phyloP scores from a whole-genome alignment of 805 yeast genomes.

The Lipomyces japonicus region DNA sequence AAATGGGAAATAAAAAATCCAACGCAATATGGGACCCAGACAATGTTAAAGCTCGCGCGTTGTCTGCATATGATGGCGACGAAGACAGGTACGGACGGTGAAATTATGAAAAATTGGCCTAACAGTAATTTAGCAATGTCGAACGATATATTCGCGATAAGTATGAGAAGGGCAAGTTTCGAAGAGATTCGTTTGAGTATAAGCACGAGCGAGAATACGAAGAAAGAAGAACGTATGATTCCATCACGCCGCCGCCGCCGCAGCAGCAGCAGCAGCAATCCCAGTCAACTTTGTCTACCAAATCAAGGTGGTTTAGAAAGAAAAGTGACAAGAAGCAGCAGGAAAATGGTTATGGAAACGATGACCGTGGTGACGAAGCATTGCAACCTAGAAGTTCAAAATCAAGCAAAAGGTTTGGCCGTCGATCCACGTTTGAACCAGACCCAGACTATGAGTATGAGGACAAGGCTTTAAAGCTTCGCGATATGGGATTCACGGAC shows the following conservation, averaged over 20 bases:
- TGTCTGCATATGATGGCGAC: slow-evolving; percentile 69
- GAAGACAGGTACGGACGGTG: slow-evolving; percentile 35
- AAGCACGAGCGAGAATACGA: slow-evolving; percentile 2
- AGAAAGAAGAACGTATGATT: not conserved
- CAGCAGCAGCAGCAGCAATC: not conserved
- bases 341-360: not conserved
- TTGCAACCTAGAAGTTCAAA: not conserved
- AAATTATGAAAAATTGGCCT: not conserved
- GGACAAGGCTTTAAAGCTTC: slow-evolving; percentile 47
- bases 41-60: slow-evolving; percentile 57
- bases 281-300: slow-evolving; percentile 3
- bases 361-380: slow-evolving; percentile 1
- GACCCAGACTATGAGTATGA: slow-evolving; percentile 27
- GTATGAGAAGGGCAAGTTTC: slow-evolving; percentile 60
- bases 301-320: slow-evolving; percentile 16
- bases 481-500: slow-evolving; percentile 55
- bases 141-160: slow-evolving; percentile 62
- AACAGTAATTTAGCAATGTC: slow-evolving; percentile 37
- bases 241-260: not conserved
- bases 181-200: slow-evolving; percentile 39
- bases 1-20: slow-evolving; percentile 62
- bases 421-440: slow-evolving; percentile 6
- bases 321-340: slow-evolving; percentile 12
- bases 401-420: not conserved
- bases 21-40: slow-evolving; percentile 64